Conservation (phyloP, 768 basidiomycete genomes). For the Boletellus ananiceps region DNA sequence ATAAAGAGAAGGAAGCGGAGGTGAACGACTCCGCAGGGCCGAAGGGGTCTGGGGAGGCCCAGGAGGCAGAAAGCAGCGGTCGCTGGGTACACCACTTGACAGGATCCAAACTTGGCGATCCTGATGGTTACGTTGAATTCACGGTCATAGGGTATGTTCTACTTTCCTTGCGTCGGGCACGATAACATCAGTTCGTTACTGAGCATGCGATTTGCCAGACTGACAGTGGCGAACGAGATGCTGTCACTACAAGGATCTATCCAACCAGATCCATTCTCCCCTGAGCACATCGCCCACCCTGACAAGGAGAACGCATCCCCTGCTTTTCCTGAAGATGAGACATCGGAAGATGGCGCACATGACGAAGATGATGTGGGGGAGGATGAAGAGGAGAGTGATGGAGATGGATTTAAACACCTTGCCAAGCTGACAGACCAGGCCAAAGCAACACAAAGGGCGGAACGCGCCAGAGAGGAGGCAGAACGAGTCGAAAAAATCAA, state of each 20-base stretch:
- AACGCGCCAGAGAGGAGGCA: constrained; percentile 24
- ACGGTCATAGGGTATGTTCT: constrained; percentile 71
- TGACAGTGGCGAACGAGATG: constrained; percentile 92
- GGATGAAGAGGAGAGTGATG: constrained; percentile 23
- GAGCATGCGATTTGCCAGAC: constrained; percentile 37
- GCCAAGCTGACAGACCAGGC: constrained; percentile 30
- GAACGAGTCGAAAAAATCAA: constrained; percentile 28
- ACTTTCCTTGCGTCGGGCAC: neutral
- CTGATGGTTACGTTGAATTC: constrained; percentile 66
- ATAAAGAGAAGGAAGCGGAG: constrained; percentile 5
- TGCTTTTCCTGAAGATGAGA: constrained; percentile 7
- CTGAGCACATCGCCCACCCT: constrained; percentile 43
- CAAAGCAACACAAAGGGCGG: constrained; percentile 21
- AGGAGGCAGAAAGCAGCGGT: constrained; percentile 50
- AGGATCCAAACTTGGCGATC: constrained; percentile 62
- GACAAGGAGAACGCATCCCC: constrained; percentile 8
- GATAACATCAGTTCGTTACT: neutral
- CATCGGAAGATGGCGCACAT: constrained; percentile 15
- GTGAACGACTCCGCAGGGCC: constrained; percentile 5
- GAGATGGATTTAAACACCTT: constrained; percentile 31
- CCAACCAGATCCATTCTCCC: constrained; percentile 70
- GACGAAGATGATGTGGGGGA: constrained; percentile 8
- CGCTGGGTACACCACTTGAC: constrained; percentile 77
- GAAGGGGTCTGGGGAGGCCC: constrained; percentile 17
- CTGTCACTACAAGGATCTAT: constrained; percentile 83